A percentile compares a stretch with the other conserved stretches of the same genome.
phyloP scores from a whole-genome alignment of 331 rosid genomes.

The Erythrophleum ivorense region DNA sequence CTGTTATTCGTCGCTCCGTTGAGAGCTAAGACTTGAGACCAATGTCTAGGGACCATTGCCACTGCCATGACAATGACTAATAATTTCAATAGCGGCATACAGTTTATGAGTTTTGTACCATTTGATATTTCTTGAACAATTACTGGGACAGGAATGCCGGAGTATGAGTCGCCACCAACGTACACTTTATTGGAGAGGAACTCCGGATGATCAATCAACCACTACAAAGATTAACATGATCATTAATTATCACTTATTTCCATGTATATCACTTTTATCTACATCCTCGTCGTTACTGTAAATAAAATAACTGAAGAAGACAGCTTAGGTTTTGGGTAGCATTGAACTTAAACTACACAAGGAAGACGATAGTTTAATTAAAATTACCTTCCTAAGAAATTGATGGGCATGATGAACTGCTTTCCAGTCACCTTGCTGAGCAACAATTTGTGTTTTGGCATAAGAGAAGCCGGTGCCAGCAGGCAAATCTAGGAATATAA shows the following conservation, averaged over 20 bases:
- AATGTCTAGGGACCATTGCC: neutral
- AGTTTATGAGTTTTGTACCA: conserved; percentile 42
- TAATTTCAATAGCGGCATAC: neutral
- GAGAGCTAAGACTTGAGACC: neutral
- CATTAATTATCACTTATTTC: neutral
- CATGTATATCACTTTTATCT: neutral
- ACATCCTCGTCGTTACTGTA: neutral
- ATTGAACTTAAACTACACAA: neutral
- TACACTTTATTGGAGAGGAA: conserved; percentile 57
- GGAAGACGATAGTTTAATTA: neutral
- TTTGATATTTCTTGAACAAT: conserved; percentile 53
- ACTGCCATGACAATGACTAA: neutral
- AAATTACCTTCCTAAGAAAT: conserved; percentile 54
- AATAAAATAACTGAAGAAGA: neutral
- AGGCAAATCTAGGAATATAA: conserved; percentile 71
- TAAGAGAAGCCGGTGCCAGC: conserved; percentile 70
- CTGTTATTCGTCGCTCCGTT: neutral
- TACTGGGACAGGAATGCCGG: conserved; percentile 62
- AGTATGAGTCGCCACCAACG: conserved; percentile 72
- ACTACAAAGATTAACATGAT: conserved; percentile 44
- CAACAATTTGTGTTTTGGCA: conserved; percentile 32
- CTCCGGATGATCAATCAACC: conserved; percentile 65
- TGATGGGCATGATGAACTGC: conserved; percentile 48
- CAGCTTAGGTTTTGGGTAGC: neutral
- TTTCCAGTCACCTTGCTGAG: conserved; percentile 44